A percentile compares a stretch with the other conserved stretches of the same genome.
Evolutionary conservation across 2,329 filamentous ascomycete species (phyloP).

Genomic region (Hortaea sp.): DNA sequence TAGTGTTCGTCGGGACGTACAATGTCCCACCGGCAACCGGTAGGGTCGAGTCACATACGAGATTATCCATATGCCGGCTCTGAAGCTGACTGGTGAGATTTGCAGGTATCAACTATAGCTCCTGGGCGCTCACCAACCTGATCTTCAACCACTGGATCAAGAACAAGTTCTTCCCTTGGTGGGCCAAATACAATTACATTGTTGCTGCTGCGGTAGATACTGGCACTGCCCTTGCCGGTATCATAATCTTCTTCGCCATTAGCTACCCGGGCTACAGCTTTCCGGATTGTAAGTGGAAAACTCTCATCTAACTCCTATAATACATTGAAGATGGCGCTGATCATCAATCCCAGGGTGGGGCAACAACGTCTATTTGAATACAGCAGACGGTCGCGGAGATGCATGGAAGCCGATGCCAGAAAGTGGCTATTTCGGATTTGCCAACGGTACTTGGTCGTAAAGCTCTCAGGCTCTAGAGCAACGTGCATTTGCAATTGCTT

Average conservation of each 20-base stretch:
- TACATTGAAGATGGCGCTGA: not conserved
- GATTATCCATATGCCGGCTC: too few relatives aligned
- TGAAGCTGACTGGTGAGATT: too few relatives aligned
- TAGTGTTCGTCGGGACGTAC: slow-evolving; percentile 56
- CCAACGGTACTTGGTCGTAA: slow-evolving; percentile 3
- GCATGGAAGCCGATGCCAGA: slow-evolving; percentile 1
- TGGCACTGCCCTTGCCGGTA: slow-evolving; percentile 27
- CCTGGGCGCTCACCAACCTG: slow-evolving; percentile 51
- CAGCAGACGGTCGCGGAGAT: not conserved
- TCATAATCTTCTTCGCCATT: slow-evolving; percentile 30
- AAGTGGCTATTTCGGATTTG: slow-evolving; percentile 2
- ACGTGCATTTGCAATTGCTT: too few relatives aligned
- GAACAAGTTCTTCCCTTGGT: slow-evolving; percentile 44
- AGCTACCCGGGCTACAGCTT: slow-evolving; percentile 30
- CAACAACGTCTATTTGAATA: slow-evolving; percentile 3
- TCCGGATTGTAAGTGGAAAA: slow-evolving; percentile 8
- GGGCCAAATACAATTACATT: slow-evolving; percentile 25
- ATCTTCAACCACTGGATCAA: slow-evolving; percentile 34
- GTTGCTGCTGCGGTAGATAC: slow-evolving; percentile 27
- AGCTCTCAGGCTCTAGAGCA: too few relatives aligned
- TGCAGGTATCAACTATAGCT: slow-evolving; percentile 70
- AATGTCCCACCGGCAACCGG: slow-evolving; percentile 10
- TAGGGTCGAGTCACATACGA: too few relatives aligned
- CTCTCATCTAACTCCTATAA: not conserved
- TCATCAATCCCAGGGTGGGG: slow-evolving; percentile 1